A percentile compares a stretch with the other conserved stretches of the same genome.
Evolutionary conservation across 352 stramenopile species (phyloP).

Genomic region (Pythium pyrilobum): DNA sequence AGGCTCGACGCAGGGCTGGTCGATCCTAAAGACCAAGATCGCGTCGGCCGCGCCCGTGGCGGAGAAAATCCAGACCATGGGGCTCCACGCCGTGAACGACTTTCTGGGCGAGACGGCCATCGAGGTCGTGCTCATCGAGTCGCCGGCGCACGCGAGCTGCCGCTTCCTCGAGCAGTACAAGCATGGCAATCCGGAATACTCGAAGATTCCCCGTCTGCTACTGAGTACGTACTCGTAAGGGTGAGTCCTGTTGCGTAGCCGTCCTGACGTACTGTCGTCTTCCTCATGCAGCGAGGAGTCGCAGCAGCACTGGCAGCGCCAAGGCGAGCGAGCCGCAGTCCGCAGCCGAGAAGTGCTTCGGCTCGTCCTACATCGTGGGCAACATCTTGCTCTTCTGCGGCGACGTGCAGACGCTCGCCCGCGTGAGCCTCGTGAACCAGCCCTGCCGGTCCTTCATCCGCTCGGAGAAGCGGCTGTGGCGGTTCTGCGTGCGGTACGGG

Average conservation of each 20-base stretch:
- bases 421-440: conserved; percentile 50
- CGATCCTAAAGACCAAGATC: conserved; percentile 72
- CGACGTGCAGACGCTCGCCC: conserved; percentile 39
- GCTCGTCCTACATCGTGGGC: conserved; percentile 62
- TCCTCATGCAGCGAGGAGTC: background rate
- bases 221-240: conserved; percentile 32
- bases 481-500: conserved; percentile 83
- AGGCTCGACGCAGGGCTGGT: conserved; percentile 74
- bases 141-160: conserved; percentile 33
- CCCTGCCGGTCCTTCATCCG: conserved; percentile 53
- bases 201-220: conserved; percentile 32
- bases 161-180: conserved; percentile 64
- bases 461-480: conserved; percentile 58
- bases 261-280: no score
- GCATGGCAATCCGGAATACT: conserved; percentile 11
- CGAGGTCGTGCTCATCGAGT: conserved; percentile 45
- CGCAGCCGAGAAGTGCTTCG: conserved; percentile 40
- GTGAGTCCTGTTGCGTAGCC: background rate
- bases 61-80: conserved; percentile 70
- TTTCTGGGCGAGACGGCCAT: conserved; percentile 58
- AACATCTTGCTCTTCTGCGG: conserved; percentile 69
- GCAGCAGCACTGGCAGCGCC: conserved; percentile 16
- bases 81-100: conserved; percentile 64
- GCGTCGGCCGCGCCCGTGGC: conserved; percentile 65
- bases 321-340: conserved; percentile 6